Conservation (phyloP, 768 basidiomycete genomes). For the Arthromyces matolae region DNA sequence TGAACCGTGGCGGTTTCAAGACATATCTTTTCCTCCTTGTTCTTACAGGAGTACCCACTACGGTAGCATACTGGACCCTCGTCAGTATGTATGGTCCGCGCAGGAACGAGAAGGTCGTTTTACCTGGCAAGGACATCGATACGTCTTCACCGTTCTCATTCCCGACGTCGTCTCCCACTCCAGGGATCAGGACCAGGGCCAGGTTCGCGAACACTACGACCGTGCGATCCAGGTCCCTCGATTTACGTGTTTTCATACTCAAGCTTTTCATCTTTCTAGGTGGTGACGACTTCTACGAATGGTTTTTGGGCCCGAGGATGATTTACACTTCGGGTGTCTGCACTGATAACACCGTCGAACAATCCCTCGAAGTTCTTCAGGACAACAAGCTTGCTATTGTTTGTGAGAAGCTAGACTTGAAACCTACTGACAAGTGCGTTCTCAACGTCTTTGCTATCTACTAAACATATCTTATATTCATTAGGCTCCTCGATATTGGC, state of each 20-base stretch:
- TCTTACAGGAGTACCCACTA: slow-evolving; percentile 70
- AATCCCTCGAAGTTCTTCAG: slow-evolving; percentile 91
- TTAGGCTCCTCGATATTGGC: slow-evolving; percentile 74
- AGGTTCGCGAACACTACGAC: slow-evolving; percentile 95
- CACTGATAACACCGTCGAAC: slow-evolving; percentile 59
- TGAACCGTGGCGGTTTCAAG: slow-evolving; percentile 81
- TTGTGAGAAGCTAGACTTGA: slow-evolving; percentile 88
- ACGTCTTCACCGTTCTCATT: slow-evolving; percentile 80
- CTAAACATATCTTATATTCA: not conserved
- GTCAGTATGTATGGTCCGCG: slow-evolving; percentile 79
- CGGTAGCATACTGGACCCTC: slow-evolving; percentile 86
- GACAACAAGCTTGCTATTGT: slow-evolving; percentile 97
- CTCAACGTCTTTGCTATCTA: slow-evolving; percentile 13
- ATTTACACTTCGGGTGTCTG: slow-evolving; percentile 96
- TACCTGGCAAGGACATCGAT: slow-evolving; percentile 87
- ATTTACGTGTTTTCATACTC: slow-evolving; percentile 5
- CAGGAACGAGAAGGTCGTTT: slow-evolving; percentile 77
- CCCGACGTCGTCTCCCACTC: slow-evolving; percentile 96
- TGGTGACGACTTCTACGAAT: slow-evolving; percentile 94
- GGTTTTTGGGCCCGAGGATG: slow-evolving; percentile 96
- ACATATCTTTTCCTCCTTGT: slow-evolving; percentile 80
- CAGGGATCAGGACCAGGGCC: slow-evolving; percentile 93
- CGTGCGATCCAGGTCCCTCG: slow-evolving; percentile 40
- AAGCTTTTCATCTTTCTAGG: slow-evolving; percentile 33
- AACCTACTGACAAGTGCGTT: slow-evolving; percentile 68